Conservation (phyloP, 257 asterid genomes). For the Lycium barbarum region DNA sequence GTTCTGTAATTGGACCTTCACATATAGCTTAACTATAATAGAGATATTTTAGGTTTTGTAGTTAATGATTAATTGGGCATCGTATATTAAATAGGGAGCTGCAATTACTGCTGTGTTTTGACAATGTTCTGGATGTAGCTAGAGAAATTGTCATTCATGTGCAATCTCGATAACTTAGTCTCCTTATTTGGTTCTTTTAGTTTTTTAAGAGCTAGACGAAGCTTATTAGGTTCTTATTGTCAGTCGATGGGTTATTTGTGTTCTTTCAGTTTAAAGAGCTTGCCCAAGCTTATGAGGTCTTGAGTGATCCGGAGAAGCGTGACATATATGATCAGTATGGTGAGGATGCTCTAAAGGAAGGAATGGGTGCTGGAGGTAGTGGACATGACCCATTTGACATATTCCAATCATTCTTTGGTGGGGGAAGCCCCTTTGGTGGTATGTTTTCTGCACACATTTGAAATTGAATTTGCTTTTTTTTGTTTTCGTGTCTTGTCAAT, state of each 20-base stretch:
- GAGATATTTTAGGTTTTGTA: background rate
- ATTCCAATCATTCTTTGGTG: constrained; percentile 79
- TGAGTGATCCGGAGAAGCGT: constrained; percentile 85
- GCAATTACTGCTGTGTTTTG: background rate
- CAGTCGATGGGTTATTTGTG: background rate
- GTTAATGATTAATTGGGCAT: background rate
- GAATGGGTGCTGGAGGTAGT: constrained; percentile 85
- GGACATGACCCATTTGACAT: constrained; percentile 84
- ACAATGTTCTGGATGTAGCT: background rate
- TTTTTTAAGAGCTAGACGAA: no score
- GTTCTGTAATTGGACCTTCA: background rate
- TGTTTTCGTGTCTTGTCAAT: background rate
- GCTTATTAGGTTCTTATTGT: background rate
- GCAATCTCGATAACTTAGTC: no score
- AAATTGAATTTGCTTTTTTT: background rate
- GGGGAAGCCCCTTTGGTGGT: constrained; percentile 88
- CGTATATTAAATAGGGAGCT: background rate
- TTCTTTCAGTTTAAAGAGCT: constrained; percentile 76
- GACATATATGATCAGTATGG: constrained; percentile 91
- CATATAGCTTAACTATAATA: background rate
- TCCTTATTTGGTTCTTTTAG: background rate
- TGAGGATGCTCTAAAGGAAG: constrained; percentile 93
- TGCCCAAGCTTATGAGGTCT: constrained; percentile 86
- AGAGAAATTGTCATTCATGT: background rate
- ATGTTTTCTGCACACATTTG: constrained; percentile 29